Base-by-base conservation (phyloP, 108 stramenopile species). In the Stephanodiscus triporus region DNA sequence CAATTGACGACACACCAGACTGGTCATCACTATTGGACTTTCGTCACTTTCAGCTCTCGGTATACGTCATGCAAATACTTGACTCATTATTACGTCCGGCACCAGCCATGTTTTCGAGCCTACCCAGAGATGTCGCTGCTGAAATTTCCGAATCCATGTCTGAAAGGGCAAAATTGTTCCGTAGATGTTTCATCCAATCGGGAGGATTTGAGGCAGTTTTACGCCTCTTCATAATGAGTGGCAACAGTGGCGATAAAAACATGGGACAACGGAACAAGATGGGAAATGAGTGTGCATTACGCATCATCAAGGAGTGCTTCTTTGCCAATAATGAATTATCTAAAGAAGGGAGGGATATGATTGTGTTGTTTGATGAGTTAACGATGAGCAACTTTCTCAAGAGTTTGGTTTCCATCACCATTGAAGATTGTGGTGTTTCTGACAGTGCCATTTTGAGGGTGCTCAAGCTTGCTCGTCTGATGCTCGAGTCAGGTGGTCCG, bases 11-110 rank as follows among this genome's bases (percentile, higher is more conserved):
- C 7, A 34, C 38, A 30, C 30, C 72, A 20, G 50, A 61, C 45
- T 96, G 95, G 95, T 82, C 88, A 9, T 78, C 82, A 30, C 69
- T 96, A 9, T 63, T 96, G 27, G 89, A 94, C 64, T 54, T 83
- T 67, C 64, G 70, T 16, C 84, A 72, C 54, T 94, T 91, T 62
- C 87, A 93, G 66, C 87, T 87, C 37, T 91, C 94, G 26, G 91
- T 97, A 16, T 98, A 98, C 68, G 92, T 91, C 9, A 84, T 98
- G 76, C 90, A 97, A 78, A 89, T 96, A 19, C 85, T 98, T 29
- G 98, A 98, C 73, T 89, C 93, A 24, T 85, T 94, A 38, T 74
- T 98, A 22, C 89, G 91, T 50, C 98, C 98, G 13, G 91, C 96
- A 9, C 78, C 84, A 23, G 93, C 86, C 51, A 77, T 94, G 16